Conservation (phyloP, 441 rosid genomes). For the Oxalis stricta region DNA sequence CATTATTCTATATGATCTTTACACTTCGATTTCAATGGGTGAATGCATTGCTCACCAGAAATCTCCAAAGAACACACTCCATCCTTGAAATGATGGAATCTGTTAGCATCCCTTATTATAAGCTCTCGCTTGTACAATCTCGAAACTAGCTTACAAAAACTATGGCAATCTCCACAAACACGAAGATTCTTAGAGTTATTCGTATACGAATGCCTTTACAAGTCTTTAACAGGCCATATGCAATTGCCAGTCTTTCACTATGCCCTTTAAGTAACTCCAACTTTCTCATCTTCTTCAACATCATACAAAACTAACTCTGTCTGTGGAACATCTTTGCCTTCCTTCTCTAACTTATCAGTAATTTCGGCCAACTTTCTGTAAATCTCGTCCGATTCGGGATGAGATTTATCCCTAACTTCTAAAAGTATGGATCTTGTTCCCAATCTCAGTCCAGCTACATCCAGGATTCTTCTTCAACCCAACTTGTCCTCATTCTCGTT, state of each 20-base stretch:
- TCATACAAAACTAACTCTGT: constrained; percentile 57
- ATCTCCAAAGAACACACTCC: constrained; percentile 71
- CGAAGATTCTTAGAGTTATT: constrained; percentile 68
- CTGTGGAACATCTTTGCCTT: constrained; percentile 55
- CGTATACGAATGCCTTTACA: constrained; percentile 30
- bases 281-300: constrained; percentile 51
- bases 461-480: constrained; percentile 80
- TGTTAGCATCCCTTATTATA: constrained; percentile 65
- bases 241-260: constrained; percentile 79
- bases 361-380: constrained; percentile 40
- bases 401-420: constrained; percentile 56
- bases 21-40: too few species aligned
- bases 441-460: constrained; percentile 78
- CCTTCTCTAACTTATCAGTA: constrained; percentile 34
- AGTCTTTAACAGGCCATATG: constrained; percentile 48
- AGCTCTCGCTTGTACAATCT: constrained; percentile 36
- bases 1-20: too few species aligned
- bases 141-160: constrained; percentile 65
- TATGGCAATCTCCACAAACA: constrained; percentile 78
- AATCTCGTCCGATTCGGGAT: constrained; percentile 38
- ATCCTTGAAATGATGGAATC: constrained; percentile 73
- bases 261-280: constrained; percentile 57
- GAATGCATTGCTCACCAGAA: constrained; percentile 33
- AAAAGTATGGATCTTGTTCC: constrained; percentile 40
- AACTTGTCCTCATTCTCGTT: constrained; percentile 44